Evolutionary conservation across 495 filamentous ascomycete genomes (phyloP), one percentile per base, ranked within the genome.

Genomic region (Hypoxylon lienhwacheense): DNA sequence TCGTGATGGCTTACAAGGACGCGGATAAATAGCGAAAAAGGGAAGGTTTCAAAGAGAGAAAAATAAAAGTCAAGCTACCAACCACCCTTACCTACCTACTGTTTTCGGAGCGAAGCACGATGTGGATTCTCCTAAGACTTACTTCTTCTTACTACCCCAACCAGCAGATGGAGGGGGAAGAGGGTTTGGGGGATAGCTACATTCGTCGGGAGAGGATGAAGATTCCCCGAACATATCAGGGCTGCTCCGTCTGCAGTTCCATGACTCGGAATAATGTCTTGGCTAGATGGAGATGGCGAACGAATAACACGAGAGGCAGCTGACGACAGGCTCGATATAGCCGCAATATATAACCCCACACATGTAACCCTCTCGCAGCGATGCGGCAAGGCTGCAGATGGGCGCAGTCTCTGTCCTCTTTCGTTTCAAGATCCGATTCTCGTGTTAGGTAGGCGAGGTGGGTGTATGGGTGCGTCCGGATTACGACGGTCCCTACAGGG

Each of bases 331-430:
- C 25, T 35, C 46, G 55, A 61, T 61, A 61, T 55, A 61, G 34
- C 51, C 58, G 52, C 42, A 61, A 55, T 55, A 55, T 55, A 47
- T 16, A 52, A 52, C 58, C 52, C 58, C 58, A 61, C 58, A 61
- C 35, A 61, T 61, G 58, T 55, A 61, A 61, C 58, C 51, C 55
- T 61, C 58, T 61, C 47, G 14, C 20, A 8, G 36, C 51, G 34
- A 14, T 22, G 53, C 47, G 21, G 41, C 52, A 61, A 55, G 58
- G 47, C 46, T 52, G 51, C 58, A 61, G 24, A 52, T 44, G 58
- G 51, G 40, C 12, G 47, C 39, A 31, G 25, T 32, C 3, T 33
- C 24, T 35, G 28, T 42, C 52, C 54, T 29, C 47, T 35, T 46
- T n/a, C n/a, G n/a, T n/a, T n/a, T n/a, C n/a, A n/a, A n/a, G n/a